Conservation (phyloP, 1,284 basidiomycete genomes). For the Peniophora sp. region DNA sequence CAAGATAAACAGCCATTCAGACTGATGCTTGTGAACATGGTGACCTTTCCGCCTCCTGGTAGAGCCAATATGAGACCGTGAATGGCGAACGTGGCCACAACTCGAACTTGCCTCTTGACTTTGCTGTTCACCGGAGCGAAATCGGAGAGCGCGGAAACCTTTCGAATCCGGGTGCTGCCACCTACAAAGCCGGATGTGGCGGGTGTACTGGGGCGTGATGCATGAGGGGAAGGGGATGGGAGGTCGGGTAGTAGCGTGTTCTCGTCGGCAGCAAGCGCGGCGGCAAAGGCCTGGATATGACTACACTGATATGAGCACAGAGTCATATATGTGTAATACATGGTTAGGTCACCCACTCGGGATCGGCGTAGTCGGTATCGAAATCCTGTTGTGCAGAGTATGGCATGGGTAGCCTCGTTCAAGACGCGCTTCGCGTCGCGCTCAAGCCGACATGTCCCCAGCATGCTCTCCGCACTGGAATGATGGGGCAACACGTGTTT, state of each 20-base stretch:
- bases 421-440: neutral
- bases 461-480: neutral
- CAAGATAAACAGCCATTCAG: conserved; percentile 73
- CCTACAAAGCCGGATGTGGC: conserved; percentile 14
- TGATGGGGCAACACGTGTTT: too few species aligned
- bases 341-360: conserved; percentile 28
- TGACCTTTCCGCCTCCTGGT: conserved; percentile 42
- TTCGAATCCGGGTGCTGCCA: conserved; percentile 42
- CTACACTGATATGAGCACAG: conserved; percentile 25
- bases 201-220: conserved; percentile 28
- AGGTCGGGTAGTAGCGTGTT: conserved; percentile 22
- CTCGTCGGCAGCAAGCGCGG: conserved; percentile 59
- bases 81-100: neutral
- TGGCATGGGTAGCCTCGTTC: neutral
- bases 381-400: conserved; percentile 16
- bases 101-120: conserved; percentile 50
- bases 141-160: conserved; percentile 84
- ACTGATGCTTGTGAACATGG: conserved; percentile 42
- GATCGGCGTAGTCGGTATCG: conserved; percentile 57
- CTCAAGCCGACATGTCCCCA: neutral
- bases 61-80: conserved; percentile 3
- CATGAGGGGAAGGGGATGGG: conserved; percentile 17
- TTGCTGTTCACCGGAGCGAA: conserved; percentile 87
- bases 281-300: conserved; percentile 65
- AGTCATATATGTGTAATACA: neutral